These are phyloP conservation scores for Recurvomyces mirabilis DNA, from an alignment of 495 filamentous ascomycete genomes.

Conservation along the genomic window DNA sequence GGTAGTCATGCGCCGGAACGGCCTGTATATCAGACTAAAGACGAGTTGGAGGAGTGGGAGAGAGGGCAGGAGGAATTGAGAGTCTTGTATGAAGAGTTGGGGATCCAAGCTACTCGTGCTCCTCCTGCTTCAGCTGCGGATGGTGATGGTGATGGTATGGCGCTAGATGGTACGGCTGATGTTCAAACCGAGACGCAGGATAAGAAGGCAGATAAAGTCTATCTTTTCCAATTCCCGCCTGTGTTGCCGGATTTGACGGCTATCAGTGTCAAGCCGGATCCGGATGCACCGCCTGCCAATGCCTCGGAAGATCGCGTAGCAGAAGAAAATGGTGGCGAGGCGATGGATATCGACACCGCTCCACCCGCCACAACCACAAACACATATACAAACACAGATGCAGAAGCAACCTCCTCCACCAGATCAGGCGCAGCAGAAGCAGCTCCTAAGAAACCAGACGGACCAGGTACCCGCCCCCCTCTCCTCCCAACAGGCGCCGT, in stretches of 20 bases:
- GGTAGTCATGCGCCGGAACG: constrained; percentile 6
- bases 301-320: no score
- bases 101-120: constrained; percentile 2
- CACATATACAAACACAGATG: constrained; percentile 6
- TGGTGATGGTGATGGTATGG: constrained; percentile 28
- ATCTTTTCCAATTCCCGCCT: constrained; percentile 56
- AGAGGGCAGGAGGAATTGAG: constrained; percentile 28
- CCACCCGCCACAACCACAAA: neutral
- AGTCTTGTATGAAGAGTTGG: constrained; percentile 30
- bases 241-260: constrained; percentile 41
- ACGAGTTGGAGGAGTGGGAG: constrained; percentile 33
- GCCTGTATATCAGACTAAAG: constrained; percentile 32
- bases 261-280: constrained; percentile 30
- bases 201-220: constrained; percentile 41
- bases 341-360: constrained; percentile 6
- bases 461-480: constrained; percentile 15
- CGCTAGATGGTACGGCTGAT: constrained; percentile 18
- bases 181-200: constrained; percentile 23
- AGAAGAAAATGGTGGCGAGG: no score
- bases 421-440: constrained; percentile 12
- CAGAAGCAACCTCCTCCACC: no score
- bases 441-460: constrained; percentile 8
- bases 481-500: constrained; percentile 35
- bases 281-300: neutral
- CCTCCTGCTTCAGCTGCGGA: constrained; percentile 3